These are phyloP conservation scores for Colletotrichum sp. DNA, from an alignment of 2,329 filamentous ascomycete species.

Conservation along the genomic window DNA sequence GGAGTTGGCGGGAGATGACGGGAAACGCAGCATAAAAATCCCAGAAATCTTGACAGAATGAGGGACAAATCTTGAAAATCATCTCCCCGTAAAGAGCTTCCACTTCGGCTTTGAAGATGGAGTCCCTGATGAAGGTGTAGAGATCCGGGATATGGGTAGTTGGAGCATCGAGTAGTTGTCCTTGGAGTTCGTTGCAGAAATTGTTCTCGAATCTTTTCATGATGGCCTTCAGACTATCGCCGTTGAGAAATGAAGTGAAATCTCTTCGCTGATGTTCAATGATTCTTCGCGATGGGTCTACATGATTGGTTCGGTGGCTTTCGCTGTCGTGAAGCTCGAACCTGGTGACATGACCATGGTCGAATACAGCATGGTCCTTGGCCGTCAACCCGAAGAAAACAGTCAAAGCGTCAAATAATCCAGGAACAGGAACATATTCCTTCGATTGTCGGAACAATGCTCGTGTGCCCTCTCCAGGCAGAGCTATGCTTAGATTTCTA, in stretches of 20 bases:
- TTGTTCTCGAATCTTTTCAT: background rate
- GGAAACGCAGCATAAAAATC: conserved; percentile 10
- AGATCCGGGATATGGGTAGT: background rate
- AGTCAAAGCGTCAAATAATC: background rate
- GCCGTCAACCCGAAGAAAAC: conserved; percentile 10
- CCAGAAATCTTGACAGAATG: conserved; percentile 12
- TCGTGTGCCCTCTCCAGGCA: conserved; percentile 2
- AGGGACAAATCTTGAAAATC: background rate
- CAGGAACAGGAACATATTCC: background rate
- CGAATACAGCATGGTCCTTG: background rate
- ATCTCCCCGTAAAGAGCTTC: conserved; percentile 2
- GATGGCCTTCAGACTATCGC: background rate
- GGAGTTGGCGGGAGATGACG: background rate
- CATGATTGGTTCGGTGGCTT: background rate
- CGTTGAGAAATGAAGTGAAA: background rate
- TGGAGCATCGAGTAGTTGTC: background rate
- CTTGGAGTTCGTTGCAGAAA: background rate
- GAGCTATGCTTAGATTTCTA: background rate
- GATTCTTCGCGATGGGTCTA: background rate
- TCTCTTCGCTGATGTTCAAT: conserved; percentile 17
- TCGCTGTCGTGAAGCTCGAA: background rate
- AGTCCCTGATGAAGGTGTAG: background rate
- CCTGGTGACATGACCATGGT: background rate
- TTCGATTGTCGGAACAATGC: background rate
- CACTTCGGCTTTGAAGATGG: conserved; percentile 1